Conservation (phyloP, 2,329 filamentous ascomycete genomes). For the Neopestalotiopsis sp. region DNA sequence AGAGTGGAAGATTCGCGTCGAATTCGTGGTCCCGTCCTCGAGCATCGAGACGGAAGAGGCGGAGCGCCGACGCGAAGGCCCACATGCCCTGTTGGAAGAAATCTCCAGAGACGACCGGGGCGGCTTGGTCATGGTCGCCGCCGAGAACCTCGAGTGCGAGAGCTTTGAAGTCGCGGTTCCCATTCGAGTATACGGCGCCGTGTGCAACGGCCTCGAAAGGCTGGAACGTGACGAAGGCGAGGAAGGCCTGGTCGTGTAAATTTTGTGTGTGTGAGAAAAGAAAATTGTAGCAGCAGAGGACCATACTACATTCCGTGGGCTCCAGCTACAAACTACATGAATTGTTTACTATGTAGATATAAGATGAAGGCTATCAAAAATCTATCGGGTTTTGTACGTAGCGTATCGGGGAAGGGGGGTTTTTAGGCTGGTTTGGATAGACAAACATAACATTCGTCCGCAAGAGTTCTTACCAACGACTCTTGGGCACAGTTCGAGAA, state of each 20-base stretch:
- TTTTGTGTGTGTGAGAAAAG: neutral
- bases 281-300: neutral
- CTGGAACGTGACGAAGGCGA: slow-evolving; percentile 61
- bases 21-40: slow-evolving; percentile 83
- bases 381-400: neutral
- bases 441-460: neutral
- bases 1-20: slow-evolving; percentile 87
- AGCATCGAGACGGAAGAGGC: slow-evolving; percentile 20
- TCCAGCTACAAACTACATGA: neutral
- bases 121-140: slow-evolving; percentile 73
- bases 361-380: neutral
- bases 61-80: slow-evolving; percentile 31
- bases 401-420: neutral
- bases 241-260: slow-evolving; percentile 37
- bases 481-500: neutral
- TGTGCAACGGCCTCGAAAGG: slow-evolving; percentile 60
- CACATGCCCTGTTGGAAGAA: slow-evolving; percentile 73
- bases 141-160: slow-evolving; percentile 80
- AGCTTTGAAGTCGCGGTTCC: slow-evolving; percentile 91
- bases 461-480: neutral
- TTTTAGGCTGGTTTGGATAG: neutral
- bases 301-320: neutral
- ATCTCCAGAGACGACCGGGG: slow-evolving; percentile 81
- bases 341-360: neutral
- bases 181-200: slow-evolving; percentile 76